Base-by-base conservation (phyloP, 345 rosid genomes). In the Gossypium ekmanianum region DNA sequence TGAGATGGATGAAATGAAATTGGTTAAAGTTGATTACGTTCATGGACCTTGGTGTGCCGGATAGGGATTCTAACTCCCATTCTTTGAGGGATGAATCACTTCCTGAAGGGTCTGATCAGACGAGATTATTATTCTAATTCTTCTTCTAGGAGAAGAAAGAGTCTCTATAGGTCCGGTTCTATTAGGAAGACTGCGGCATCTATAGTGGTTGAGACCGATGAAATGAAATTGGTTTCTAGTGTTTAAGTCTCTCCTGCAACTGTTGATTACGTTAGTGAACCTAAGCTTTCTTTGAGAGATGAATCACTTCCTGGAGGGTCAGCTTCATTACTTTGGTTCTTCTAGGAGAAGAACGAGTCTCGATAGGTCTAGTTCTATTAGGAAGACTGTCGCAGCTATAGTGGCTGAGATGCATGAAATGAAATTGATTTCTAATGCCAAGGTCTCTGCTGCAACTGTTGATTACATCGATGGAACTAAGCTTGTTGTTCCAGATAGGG, bases 31-130 rank as follows among this genome's bases (percentile, higher is more conserved):
- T 24, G 26, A 59, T 59, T 59, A 27, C 13, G 4, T 24, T 39
- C 8, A 59, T 59, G 64, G 39, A 26, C 64, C 64, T 26, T 4
- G 26, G 26, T 55, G 61, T 56, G 61, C 61, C 61, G 12, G 61
- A 87, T 1, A 86, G 87, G 80, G 93, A 92, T 54, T 81, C 88
- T 0, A 82, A 88, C 88, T 89, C 97, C 1, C 64, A 11, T 5
- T 29, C 39, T 29, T 29, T 29, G 39, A 29, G 39, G 39, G 39
- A 29, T 29, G 39, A 29, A 59, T 59, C 64, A 12, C 39, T 59
- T 26, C 64, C 64, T 26, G 41, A 39, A 59, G 64, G 64, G 64
- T 59, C 64, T 24, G 39, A 14, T 26, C 6, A 29, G 39, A 29
- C 6, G 39, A 29, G 39, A 29, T 26, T 59, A 59, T 59, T 59